Evolutionary conservation across 2,329 filamentous ascomycete genomes (phyloP).

Genomic region (Phialophora tarda): DNA sequence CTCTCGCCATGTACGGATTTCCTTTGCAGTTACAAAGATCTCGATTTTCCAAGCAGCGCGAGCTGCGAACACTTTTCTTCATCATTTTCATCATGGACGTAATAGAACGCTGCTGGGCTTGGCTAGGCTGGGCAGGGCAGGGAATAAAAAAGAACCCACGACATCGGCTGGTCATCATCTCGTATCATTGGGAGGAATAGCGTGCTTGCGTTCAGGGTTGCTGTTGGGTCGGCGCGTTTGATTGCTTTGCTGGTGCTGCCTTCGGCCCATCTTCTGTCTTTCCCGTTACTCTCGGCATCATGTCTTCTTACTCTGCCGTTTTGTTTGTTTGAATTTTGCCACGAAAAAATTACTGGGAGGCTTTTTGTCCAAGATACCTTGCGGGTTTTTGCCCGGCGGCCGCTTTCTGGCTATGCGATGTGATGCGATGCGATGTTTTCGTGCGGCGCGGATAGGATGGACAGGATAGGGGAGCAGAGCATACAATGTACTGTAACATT

Average conservation of each 20-base stretch:
- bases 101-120: constrained; percentile 9
- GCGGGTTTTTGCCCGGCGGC: constrained; percentile 39
- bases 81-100: constrained; percentile 12
- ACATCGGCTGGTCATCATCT: neutral
- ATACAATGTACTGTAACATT: neutral
- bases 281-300: neutral
- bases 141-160: neutral
- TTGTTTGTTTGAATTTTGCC: constrained; percentile 1
- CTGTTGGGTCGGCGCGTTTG: constrained; percentile 17
- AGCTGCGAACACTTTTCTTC: constrained; percentile 25
- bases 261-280: neutral
- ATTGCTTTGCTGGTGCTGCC: neutral
- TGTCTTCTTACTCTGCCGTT: constrained; percentile 6
- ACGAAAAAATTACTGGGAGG: constrained; percentile 24
- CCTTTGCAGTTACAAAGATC: constrained; percentile 16
- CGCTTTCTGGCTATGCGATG: neutral
- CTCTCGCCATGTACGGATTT: neutral
- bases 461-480: neutral
- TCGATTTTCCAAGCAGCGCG: constrained; percentile 23
- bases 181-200: constrained; percentile 8
- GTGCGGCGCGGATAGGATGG: neutral
- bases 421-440: neutral
- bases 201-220: neutral
- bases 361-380: constrained; percentile 39
- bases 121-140: neutral